Evolutionary conservation across 129 eudicot genomes (phyloP).

Genomic region (Artemisia argyi): DNA sequence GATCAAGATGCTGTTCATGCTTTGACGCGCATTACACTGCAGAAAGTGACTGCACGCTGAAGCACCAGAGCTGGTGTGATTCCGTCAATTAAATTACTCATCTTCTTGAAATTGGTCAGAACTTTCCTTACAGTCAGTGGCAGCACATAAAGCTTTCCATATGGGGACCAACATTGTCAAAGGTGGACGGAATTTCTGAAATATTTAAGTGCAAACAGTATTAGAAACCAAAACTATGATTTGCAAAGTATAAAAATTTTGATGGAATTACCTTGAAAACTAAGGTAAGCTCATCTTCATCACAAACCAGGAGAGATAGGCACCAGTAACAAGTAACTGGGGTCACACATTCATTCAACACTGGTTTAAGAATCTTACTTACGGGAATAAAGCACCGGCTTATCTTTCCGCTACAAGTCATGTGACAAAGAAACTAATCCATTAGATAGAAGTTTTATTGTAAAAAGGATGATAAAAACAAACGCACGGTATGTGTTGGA

Average conservation of each 20-base stretch:
- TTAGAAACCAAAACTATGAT: conserved; percentile 3
- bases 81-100: not conserved
- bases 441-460: not conserved
- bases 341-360: conserved; percentile 79
- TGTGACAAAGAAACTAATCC: conserved; percentile 2
- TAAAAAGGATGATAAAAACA: not conserved
- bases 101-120: conserved; percentile 28
- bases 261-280: conserved; percentile 37
- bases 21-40: no score
- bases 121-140: conserved; percentile 30
- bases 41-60: no score
- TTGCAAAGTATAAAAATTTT: not conserved
- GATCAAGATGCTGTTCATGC: no score
- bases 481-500: not conserved
- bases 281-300: conserved; percentile 55
- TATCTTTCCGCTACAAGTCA: conserved; percentile 59
- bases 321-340: conserved; percentile 97
- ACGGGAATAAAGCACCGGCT: conserved; percentile 63
- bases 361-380: conserved; percentile 80
- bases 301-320: conserved; percentile 63
- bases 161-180: conserved; percentile 55
- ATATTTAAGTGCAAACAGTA: conserved; percentile 11
- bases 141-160: conserved; percentile 40
- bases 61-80: no score
- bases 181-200: conserved; percentile 76